A percentile compares a stretch with the other conserved stretches of the same genome.
Evolutionary conservation across 306 rosid genomes (phyloP).

Genomic region (Quercus dentata): DNA sequence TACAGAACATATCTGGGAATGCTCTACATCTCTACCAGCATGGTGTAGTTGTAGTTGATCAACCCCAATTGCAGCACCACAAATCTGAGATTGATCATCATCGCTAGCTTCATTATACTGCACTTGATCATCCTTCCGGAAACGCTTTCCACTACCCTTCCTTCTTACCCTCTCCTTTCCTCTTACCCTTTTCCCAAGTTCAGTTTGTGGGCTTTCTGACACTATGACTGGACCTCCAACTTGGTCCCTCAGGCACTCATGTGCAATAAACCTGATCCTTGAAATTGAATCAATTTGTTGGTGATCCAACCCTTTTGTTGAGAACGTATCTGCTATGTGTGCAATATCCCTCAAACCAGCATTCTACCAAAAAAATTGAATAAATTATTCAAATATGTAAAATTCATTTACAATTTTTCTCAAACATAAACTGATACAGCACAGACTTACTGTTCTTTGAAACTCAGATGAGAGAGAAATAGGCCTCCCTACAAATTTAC

Average conservation of each 20-base stretch:
- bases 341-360: conserved; percentile 97
- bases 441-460: conserved; percentile 87
- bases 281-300: conserved; percentile 77
- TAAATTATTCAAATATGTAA: conserved; percentile 44
- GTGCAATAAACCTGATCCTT: conserved; percentile 79
- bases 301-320: conserved; percentile 81
- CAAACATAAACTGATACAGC: conserved; percentile 17
- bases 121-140: conserved; percentile 65
- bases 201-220: conserved; percentile 50
- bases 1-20: conserved; percentile 48
- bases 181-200: conserved; percentile 75
- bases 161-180: conserved; percentile 98
- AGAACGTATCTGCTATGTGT: conserved; percentile 82
- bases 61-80: conserved; percentile 56
- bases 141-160: conserved; percentile 68
- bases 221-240: conserved; percentile 67
- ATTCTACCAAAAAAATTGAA: conserved; percentile 62
- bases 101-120: conserved; percentile 60
- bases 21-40: conserved; percentile 51
- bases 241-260: conserved; percentile 95
- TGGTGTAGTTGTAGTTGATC: conserved; percentile 51
- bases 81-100: conserved; percentile 76
- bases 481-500: conserved; percentile 97
- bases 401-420: conserved; percentile 15
- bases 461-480: conserved; percentile 96